phyloP scores from a whole-genome alignment of 2,329 filamentous ascomycete species.

The Cladobotryum mycophilum region DNA sequence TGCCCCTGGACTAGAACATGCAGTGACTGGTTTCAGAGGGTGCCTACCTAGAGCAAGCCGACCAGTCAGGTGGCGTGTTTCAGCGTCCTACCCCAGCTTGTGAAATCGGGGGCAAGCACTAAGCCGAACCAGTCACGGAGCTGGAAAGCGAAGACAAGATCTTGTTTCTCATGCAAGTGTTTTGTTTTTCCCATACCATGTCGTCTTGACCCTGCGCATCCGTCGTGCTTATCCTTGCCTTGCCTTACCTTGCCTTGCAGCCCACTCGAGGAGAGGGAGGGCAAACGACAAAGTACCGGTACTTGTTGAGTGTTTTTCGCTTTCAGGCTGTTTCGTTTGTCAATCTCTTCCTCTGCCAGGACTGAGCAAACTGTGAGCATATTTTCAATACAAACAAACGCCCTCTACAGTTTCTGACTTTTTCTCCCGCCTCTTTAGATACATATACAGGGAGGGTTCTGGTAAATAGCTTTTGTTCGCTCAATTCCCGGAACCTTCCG shows the following conservation, averaged over 20 bases:
- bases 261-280: neutral
- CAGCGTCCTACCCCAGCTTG: conserved; percentile 1
- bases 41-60: neutral
- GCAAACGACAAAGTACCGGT: no score
- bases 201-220: no score
- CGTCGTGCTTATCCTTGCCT: neutral
- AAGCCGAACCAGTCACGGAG: conserved; percentile 8
- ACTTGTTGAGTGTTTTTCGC: no score
- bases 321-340: no score
- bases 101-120: conserved; percentile 2
- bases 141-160: conserved; percentile 5
- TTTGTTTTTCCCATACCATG: neutral
- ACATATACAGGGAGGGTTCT: no score
- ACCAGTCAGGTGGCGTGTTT: conserved; percentile 10
- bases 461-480: no score
- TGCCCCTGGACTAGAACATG: conserved; percentile 11
- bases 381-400: no score
- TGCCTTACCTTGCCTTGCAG: neutral
- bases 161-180: neutral
- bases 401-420: no score
- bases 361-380: no score
- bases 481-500: no score
- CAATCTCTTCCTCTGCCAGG: no score
- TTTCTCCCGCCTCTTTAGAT: no score
- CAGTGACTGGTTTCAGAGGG: conserved; percentile 11